Base-by-base conservation (phyloP, 352 stramenopile genomes). In the Phytophthora multivora region DNA sequence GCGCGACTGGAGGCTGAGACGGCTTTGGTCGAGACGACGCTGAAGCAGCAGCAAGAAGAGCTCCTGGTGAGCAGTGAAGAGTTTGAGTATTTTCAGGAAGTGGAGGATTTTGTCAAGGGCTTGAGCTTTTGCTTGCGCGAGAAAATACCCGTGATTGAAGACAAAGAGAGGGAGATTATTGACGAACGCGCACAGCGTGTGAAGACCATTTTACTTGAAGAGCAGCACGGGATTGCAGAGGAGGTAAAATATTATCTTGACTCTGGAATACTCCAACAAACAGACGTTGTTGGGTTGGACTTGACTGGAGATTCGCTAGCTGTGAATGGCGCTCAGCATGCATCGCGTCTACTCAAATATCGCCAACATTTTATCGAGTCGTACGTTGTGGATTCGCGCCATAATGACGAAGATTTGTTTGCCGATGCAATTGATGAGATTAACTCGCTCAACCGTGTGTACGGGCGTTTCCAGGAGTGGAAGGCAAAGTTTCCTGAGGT, bases 41-140 rank as follows among this genome's bases (percentile, higher is more conserved):
- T 84, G 3, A 47, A 66, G 21, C 31, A 81, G 25, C 78, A 93
- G 43, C 48, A 58, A 6, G 62, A 88, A 53, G 77, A 90, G 21
- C 70, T 88, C 5, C 49, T 83, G 3, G 59, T 66, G 3, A 79
- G 69, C 42, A 90, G 81, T 16, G 77, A 91, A 61, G 66, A 90
- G 68, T 90, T 86, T 57, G 84, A 93, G 43, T 91, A 88, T 49
- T 91, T 91, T 35, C 82, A 90, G 41, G 74, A 84, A 15, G 56
- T 93, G 4, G 83, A 91, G 62, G 79, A 90, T 58, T 93, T 79
- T 47, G 80, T 90, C 2, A 88, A 87, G 39, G 77, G 82, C 0
- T 48, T 93, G 53, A 90, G 82, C 33, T 91, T 88, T 55, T 93
- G 84, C 40, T 47, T 91, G 11, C 84, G 84, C 13, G 82, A 86